Evolutionary conservation across 768 basidiomycete genomes (phyloP).

Genomic region (Agaricus blazei): DNA sequence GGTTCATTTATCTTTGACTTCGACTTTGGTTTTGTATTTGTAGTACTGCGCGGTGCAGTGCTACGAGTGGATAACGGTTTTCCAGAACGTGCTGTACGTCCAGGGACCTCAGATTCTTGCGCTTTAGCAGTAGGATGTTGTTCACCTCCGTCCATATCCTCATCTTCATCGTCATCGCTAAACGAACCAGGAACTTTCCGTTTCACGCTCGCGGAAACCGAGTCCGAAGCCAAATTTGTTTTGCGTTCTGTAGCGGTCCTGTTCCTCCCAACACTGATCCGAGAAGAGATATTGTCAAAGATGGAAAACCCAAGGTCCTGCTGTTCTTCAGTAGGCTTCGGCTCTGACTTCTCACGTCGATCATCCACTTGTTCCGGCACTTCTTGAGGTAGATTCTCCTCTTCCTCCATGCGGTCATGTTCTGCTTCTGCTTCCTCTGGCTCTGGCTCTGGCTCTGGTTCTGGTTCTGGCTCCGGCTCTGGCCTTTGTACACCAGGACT

Average conservation of each 20-base stretch:
- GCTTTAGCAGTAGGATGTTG: neutral
- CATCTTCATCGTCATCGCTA: slow-evolving; percentile 32
- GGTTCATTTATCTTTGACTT: slow-evolving; percentile 4
- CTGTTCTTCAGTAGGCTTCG: slow-evolving; percentile 13
- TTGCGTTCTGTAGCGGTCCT: neutral
- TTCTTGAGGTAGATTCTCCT: slow-evolving; percentile 14
- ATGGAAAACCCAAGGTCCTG: slow-evolving; percentile 24
- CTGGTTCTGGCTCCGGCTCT: too few relatives aligned
- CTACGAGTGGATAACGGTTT: slow-evolving; percentile 6
- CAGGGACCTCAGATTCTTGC: neutral
- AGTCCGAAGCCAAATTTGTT: slow-evolving; percentile 17
- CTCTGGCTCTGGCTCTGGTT: too few relatives aligned
- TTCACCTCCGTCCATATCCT: slow-evolving; percentile 24
- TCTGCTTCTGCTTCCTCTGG: slow-evolving; percentile 4
- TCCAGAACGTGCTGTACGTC: neutral
- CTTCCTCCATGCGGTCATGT: slow-evolving; percentile 18
- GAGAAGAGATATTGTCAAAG: slow-evolving; percentile 14
- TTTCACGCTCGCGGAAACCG: slow-evolving; percentile 14
- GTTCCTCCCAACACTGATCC: slow-evolving; percentile 2
- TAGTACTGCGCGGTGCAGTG: slow-evolving; percentile 1
- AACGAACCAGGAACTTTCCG: slow-evolving; percentile 40
- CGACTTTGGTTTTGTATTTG: neutral
- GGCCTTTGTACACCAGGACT: neutral
- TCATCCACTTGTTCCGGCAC: slow-evolving; percentile 16
- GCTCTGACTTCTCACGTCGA: slow-evolving; percentile 9